A percentile compares a stretch with the other conserved stretches of the same genome.
phyloP scores from a whole-genome alignment of 306 rosid genomes.

The Pyrus betulifolia region DNA sequence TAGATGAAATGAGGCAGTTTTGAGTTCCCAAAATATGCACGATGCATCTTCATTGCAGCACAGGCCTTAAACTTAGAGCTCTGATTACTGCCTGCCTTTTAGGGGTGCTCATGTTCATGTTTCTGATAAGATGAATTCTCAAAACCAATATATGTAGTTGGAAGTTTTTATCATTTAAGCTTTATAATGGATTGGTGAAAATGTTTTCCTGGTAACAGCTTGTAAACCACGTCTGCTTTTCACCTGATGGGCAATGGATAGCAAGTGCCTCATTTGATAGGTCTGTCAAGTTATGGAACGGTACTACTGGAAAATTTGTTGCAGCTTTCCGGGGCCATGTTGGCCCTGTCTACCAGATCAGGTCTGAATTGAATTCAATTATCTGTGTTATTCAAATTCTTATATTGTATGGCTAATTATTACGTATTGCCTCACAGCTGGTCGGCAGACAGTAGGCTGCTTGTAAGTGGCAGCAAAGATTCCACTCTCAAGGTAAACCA shows the following conservation, averaged over 20 bases:
- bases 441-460: constrained; percentile 97
- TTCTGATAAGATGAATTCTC: too few relatives aligned
- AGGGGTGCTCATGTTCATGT: too few relatives aligned
- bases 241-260: constrained; percentile 98
- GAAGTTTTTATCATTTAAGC: not conserved
- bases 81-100: not conserved
- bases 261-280: constrained; percentile 95
- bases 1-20: not conserved
- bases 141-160: too few relatives aligned
- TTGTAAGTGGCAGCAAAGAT: constrained; percentile 89
- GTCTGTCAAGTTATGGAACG: constrained; percentile 80
- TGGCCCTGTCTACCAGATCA: constrained; percentile 90
- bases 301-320: constrained; percentile 72
- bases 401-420: constrained; percentile 14
- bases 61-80: not conserved
- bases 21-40: not conserved
- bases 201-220: constrained; percentile 39
- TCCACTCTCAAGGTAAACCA: constrained; percentile 73
- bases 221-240: constrained; percentile 86
- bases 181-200: constrained; percentile 3
- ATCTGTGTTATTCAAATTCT: not conserved
- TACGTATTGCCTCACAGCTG: constrained; percentile 51
- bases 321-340: constrained; percentile 88
- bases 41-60: not conserved
- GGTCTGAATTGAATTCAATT: constrained; percentile 32